phyloP scores from a whole-genome alignment of 192 early-diverging fungal genomes.

The Entomortierella beljakovae region DNA sequence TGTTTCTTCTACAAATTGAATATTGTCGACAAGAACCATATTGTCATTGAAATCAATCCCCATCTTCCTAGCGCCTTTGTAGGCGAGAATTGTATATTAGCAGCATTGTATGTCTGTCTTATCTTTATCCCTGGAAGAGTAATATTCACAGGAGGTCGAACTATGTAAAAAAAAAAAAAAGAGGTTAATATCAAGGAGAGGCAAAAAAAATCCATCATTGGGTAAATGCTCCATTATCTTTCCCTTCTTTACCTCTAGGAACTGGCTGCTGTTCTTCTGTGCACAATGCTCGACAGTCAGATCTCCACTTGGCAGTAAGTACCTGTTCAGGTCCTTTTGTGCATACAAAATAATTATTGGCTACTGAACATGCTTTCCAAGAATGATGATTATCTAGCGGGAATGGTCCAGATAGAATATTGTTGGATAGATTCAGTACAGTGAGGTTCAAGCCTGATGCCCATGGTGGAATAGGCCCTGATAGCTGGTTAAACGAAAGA shows the following conservation, averaged over 20 bases:
- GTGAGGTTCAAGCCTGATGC: constrained; percentile 37
- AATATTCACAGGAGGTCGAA: constrained; percentile 34
- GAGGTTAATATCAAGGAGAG: not conserved
- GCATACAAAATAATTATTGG: constrained; percentile 47
- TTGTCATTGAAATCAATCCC: not conserved
- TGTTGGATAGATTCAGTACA: constrained; percentile 41
- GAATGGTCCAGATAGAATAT: constrained; percentile 33
- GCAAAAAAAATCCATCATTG: not conserved
- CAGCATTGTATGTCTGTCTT: constrained; percentile 16
- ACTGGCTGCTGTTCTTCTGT: constrained; percentile 19
- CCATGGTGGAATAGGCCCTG: constrained; percentile 42
- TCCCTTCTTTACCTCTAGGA: constrained; percentile 19
- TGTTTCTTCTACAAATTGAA: not conserved
- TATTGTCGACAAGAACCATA: not conserved
- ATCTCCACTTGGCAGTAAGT: constrained; percentile 34
- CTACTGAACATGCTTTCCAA: constrained; percentile 40
- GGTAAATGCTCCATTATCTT: not conserved
- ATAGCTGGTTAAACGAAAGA: constrained; percentile 42
- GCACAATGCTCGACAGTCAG: constrained; percentile 30
- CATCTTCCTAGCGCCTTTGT: not conserved
- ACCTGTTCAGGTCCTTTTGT: constrained; percentile 46
- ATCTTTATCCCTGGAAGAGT: constrained; percentile 28
- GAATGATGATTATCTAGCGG: constrained; percentile 34
- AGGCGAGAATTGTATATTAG: not conserved
- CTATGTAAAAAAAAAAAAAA: not conserved